A percentile compares a stretch with the other conserved stretches of the same genome.
These are phyloP conservation scores for Prunus armeniaca DNA, from an alignment of 306 rosid species.

Conservation along the genomic window DNA sequence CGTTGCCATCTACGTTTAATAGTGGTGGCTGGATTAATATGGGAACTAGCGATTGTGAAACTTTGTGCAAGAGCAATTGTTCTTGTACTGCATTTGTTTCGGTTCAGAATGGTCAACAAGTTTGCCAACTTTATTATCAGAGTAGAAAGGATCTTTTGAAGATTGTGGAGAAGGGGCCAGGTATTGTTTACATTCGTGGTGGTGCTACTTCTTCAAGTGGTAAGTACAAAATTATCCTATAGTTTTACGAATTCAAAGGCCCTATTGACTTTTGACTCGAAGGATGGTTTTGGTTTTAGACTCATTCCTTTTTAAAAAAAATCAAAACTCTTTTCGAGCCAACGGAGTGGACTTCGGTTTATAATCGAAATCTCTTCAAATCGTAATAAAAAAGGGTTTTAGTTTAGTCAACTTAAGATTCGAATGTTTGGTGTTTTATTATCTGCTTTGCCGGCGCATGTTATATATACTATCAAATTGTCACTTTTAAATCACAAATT, in stretches of 20 bases:
- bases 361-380: background rate
- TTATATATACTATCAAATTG: too few relatives aligned
- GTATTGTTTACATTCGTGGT: slow-evolving; percentile 7
- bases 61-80: slow-evolving; percentile 20
- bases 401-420: too few relatives aligned
- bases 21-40: background rate
- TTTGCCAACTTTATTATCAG: slow-evolving; percentile 8
- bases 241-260: background rate
- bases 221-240: background rate
- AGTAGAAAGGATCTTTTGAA: slow-evolving; percentile 1
- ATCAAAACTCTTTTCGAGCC: background rate
- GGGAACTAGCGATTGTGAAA: slow-evolving; percentile 2
- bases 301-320: background rate
- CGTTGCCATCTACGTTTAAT: background rate
- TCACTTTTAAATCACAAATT: too few relatives aligned
- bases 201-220: background rate
- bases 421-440: too few relatives aligned
- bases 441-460: background rate
- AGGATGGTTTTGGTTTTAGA: background rate
- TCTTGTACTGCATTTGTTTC: slow-evolving; percentile 17
- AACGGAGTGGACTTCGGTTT: background rate
- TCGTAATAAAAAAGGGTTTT: too few relatives aligned
- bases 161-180: background rate
- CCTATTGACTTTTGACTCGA: background rate
- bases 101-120: background rate